phyloP scores from a whole-genome alignment of 2,329 filamentous ascomycete species.

The Cladophialophora bantiana region DNA sequence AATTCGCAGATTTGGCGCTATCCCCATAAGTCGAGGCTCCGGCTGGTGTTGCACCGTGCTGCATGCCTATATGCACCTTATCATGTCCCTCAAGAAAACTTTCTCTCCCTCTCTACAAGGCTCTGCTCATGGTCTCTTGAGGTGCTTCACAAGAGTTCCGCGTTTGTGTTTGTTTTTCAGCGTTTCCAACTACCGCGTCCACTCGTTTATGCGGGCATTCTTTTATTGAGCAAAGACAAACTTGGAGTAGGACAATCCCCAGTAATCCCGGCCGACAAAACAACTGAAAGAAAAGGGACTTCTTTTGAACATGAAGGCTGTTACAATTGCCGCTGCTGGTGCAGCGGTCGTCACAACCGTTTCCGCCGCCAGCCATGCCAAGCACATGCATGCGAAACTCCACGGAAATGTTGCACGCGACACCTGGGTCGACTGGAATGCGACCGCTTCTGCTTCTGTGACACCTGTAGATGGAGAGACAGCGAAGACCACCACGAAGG shows the following conservation, averaged over 20 bases:
- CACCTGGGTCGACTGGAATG: slow-evolving; percentile 39
- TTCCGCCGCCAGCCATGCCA: slow-evolving; percentile 64
- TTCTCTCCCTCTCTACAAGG: slow-evolving; percentile 36
- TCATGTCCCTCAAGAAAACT: slow-evolving; percentile 30
- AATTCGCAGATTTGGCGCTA: slow-evolving; percentile 24
- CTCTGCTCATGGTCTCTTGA: slow-evolving; percentile 38
- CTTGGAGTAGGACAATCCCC: slow-evolving; percentile 40
- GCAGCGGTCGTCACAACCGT: slow-evolving; percentile 59
- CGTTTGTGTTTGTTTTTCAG: slow-evolving; percentile 26
- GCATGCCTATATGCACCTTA: slow-evolving; percentile 36
- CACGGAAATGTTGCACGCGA: slow-evolving; percentile 41
- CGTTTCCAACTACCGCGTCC: slow-evolving; percentile 45
- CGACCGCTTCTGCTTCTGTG: slow-evolving; percentile 70
- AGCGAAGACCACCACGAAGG: slow-evolving; percentile 50
- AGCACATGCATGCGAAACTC: slow-evolving; percentile 62
- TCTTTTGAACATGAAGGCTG: slow-evolving; percentile 74
- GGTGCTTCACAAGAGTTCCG: slow-evolving; percentile 32
- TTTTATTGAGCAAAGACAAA: slow-evolving; percentile 52
- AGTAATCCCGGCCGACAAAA: slow-evolving; percentile 36
- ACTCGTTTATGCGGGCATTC: slow-evolving; percentile 81
- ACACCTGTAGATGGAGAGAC: slow-evolving; percentile 69
- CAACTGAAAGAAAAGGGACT: slow-evolving; percentile 36
- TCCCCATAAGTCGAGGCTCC: slow-evolving; percentile 19
- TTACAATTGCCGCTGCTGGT: slow-evolving; percentile 68
- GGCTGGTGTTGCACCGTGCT: slow-evolving; percentile 28